Percentiles rank a stretch among this genome's conserved stretches.
Evolutionary conservation across 2,329 filamentous ascomycete species (phyloP).

Genomic region (Waltergamsia citrina): DNA sequence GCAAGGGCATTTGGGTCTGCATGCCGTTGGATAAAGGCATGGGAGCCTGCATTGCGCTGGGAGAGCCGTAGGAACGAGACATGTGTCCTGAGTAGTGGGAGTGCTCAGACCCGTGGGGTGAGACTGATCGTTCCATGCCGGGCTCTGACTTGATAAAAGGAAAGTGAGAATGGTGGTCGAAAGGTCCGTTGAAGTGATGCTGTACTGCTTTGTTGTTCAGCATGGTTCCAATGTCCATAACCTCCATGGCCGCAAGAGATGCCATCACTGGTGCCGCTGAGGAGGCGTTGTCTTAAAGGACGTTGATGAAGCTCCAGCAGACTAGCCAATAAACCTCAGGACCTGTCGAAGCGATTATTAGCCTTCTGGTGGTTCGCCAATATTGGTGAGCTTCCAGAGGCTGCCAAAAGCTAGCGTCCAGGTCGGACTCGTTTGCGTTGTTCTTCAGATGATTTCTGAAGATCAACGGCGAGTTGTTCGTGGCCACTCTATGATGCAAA

Average conservation of each 20-base stretch:
- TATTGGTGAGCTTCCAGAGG: too few relatives aligned
- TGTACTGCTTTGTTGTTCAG: slow-evolving; percentile 37
- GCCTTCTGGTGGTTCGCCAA: too few relatives aligned
- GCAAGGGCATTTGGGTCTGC: slow-evolving; percentile 29
- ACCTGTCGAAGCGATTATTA: too few relatives aligned
- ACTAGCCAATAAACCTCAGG: too few relatives aligned
- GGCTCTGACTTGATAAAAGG: slow-evolving; percentile 24
- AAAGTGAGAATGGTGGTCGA: slow-evolving; percentile 20
- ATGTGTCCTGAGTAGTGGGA: slow-evolving; percentile 45
- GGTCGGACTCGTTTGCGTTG: too few relatives aligned
- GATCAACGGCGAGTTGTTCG: too few relatives aligned
- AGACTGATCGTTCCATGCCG: slow-evolving; percentile 43
- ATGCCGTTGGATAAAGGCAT: slow-evolving; percentile 36
- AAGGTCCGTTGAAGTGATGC: slow-evolving; percentile 21
- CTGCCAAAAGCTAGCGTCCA: too few relatives aligned
- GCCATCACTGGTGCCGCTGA: slow-evolving; percentile 19
- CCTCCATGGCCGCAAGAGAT: slow-evolving; percentile 34
- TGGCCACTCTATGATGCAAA: too few relatives aligned
- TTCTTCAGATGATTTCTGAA: too few relatives aligned
- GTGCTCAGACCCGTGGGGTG: slow-evolving; percentile 50
- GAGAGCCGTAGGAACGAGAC: slow-evolving; percentile 42
- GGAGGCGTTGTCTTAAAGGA: too few relatives aligned
- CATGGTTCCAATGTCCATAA: slow-evolving; percentile 45
- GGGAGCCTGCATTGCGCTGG: slow-evolving; percentile 38
- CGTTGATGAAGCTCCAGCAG: too few relatives aligned